Evolutionary conservation across 225 moss, liverwort and hornwort genomes (phyloP).

Genomic region (Straminergon stramineum): DNA sequence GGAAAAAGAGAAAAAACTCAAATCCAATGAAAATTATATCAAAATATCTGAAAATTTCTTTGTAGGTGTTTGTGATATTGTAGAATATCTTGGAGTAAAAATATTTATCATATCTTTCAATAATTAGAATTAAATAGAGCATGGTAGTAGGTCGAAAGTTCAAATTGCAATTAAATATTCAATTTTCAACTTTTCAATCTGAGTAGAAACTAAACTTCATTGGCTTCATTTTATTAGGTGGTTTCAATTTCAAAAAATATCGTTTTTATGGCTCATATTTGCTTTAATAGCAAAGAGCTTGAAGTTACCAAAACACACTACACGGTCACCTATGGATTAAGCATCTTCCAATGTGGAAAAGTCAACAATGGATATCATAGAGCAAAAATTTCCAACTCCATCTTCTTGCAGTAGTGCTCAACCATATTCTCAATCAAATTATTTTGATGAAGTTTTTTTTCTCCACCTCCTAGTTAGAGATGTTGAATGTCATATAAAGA

Average conservation of each 20-base stretch:
- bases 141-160: background rate
- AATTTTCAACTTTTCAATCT: background rate
- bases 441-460: background rate
- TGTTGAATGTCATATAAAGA: background rate
- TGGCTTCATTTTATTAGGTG: background rate
- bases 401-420: background rate
- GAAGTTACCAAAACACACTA: too few relatives aligned
- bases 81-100: too few relatives aligned
- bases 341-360: too few relatives aligned
- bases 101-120: rapidly evolving
- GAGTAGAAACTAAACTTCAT: background rate
- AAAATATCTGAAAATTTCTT: background rate
- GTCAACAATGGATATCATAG: too few relatives aligned
- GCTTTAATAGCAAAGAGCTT: background rate
- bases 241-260: background rate
- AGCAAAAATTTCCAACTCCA: background rate
- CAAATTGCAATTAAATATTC: background rate
- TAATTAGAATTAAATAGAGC: background rate
- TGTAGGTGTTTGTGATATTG: rapidly evolving
- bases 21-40: background rate
- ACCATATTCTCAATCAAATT: too few relatives aligned
- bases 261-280: background rate
- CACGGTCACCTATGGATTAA: too few relatives aligned
- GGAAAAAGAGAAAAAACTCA: background rate
- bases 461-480: too few relatives aligned